Evolutionary conservation across 2,329 filamentous ascomycete genomes (phyloP), one percentile per base, ranked within the genome.

Genomic region (Atkinsonella hypoxylon): DNA sequence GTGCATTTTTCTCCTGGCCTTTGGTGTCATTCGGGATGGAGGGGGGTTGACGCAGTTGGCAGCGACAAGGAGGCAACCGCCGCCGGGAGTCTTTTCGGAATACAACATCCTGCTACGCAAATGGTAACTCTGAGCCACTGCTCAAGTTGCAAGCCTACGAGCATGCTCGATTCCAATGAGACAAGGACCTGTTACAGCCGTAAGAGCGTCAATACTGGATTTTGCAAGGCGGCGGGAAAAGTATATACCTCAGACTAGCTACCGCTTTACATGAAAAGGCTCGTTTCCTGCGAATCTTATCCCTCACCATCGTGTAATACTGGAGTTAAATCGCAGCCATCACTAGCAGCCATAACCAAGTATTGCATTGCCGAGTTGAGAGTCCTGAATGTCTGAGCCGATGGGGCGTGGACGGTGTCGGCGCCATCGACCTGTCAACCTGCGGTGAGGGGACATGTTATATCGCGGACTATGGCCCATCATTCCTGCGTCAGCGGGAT

Each of bases 361-460:
- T 15, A 75, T 72, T 43, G 72, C 64, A 54, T 75, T 72, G 13
- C 72, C 72, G 0, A 57, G 52, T 30, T 52, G 43, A 38, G 60
- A 59, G 17, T 41, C 49, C 1, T 49, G 50, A 13, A 60, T 57
- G 5, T 52, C 51, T 1, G 54, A 50, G 12, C 61, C 61, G 3
- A 61, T 54, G 17, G 53, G n/a, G n/a, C 31, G 34, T 60, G 57
- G 42, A 63, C 50, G 2, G 56, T 48, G 26, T 60, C 61, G 7
- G 61, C 50, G 13, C 46, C 50, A 30, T 59, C 57, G 10, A 59
- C n/a, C n/a, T n/a, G n/a, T n/a, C n/a, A 51, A 1, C 57, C 57
- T 18, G 58, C 52, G 34, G 50, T 47, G 38, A 53, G 54, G 10
- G 57, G 57, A 54, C 56, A 58, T 11, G 45, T 38, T 9, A 48